phyloP scores from a whole-genome alignment of 768 basidiomycete species.

The Russula sp. region DNA sequence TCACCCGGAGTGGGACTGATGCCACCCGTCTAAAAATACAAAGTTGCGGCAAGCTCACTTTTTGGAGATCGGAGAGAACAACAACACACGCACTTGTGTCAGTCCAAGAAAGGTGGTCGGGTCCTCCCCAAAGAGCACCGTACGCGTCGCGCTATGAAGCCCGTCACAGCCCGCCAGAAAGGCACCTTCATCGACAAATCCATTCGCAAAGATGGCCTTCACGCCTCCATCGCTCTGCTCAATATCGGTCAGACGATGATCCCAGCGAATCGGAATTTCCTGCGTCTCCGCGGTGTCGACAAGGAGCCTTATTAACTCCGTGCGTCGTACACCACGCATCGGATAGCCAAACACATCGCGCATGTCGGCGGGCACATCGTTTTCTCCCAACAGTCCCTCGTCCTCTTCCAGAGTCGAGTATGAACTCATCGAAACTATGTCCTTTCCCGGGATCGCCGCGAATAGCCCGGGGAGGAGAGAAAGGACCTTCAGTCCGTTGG shows the following conservation, averaged over 20 bases:
- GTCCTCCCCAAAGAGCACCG: constrained; percentile 33
- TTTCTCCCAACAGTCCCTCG: constrained; percentile 26
- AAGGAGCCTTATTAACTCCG: constrained; percentile 29
- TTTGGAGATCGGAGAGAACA: background rate
- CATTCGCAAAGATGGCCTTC: constrained; percentile 32
- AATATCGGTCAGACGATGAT: constrained; percentile 28
- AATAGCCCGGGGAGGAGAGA: constrained; percentile 13
- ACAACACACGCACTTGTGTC: constrained; percentile 28
- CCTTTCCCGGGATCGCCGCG: constrained; percentile 10
- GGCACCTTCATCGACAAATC: constrained; percentile 30
- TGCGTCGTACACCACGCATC: constrained; percentile 29
- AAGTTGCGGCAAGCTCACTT: background rate
- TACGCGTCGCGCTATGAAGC: constrained; percentile 36
- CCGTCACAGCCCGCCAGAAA: constrained; percentile 41
- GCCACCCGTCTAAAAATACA: constrained; percentile 30
- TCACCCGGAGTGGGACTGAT: constrained; percentile 26
- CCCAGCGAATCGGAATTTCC: constrained; percentile 32
- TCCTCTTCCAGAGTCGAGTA: constrained; percentile 24
- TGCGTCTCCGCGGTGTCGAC: constrained; percentile 28
- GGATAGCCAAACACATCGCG: constrained; percentile 24
- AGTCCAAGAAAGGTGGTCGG: constrained; percentile 33
- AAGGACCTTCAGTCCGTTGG: constrained; percentile 18
- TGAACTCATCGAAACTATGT: constrained; percentile 8
- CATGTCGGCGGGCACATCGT: constrained; percentile 24
- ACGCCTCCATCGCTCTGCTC: constrained; percentile 29